phyloP scores from a whole-genome alignment of 169 alveolate species.

The Neospora caninum region DNA sequence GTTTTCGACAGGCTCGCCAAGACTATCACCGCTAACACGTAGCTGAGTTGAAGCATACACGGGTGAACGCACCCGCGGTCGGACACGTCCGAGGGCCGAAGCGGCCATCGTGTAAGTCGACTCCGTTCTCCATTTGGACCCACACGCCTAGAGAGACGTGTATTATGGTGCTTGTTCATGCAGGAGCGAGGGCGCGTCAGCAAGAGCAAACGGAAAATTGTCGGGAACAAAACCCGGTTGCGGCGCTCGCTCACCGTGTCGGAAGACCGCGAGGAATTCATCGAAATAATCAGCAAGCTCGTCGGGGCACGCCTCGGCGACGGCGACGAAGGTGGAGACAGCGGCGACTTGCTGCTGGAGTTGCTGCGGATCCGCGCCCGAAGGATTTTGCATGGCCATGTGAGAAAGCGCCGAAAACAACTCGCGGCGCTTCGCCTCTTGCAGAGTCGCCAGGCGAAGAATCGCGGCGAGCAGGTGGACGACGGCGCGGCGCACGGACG shows the following conservation, averaged over 20 bases:
- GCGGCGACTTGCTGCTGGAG: constrained; percentile 58
- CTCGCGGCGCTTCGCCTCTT: constrained; percentile 46
- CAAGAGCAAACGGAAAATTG: too few species aligned
- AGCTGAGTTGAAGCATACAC: too few species aligned
- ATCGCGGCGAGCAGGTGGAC: constrained; percentile 44
- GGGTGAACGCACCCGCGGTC: too few species aligned
- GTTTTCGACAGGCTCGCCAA: too few species aligned
- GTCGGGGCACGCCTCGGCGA: constrained; percentile 39
- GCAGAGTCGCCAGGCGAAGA: constrained; percentile 53
- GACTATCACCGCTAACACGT: too few species aligned
- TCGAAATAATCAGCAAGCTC: constrained; percentile 17
- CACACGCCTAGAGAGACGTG: too few species aligned
- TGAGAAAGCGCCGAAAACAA: constrained; percentile 38
- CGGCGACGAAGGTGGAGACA: constrained; percentile 43
- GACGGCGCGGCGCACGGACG: constrained; percentile 36
- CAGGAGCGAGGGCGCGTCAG: too few species aligned
- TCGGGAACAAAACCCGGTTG: too few species aligned
- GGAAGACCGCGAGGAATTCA: constrained; percentile 47
- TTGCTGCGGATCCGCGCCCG: constrained; percentile 39
- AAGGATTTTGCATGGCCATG: constrained; percentile 49
- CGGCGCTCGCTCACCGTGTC: constrained; percentile 11
- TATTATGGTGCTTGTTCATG: too few species aligned
- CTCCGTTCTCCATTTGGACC: too few species aligned
- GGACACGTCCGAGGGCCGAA: too few species aligned
- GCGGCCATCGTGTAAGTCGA: too few species aligned